Percentiles rank a stretch among this genome's conserved stretches.
These are phyloP conservation scores for Verticillium zaregamsianum DNA, from an alignment of 2,329 filamentous ascomycete genomes.

Conservation along the genomic window DNA sequence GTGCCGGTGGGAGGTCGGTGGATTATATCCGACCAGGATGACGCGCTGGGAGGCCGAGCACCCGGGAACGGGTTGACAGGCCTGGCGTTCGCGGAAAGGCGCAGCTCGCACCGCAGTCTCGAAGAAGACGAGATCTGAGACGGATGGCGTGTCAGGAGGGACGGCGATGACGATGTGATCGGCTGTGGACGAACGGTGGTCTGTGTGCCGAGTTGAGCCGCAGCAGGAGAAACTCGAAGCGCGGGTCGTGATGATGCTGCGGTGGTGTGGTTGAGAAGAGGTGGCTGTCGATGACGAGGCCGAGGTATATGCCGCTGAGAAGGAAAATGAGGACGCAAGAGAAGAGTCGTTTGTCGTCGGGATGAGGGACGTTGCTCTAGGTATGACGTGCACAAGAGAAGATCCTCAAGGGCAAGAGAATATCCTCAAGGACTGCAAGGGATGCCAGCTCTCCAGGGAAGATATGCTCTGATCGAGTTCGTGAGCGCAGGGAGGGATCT, in stretches of 20 bases:
- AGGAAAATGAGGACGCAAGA: neutral
- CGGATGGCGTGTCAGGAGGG: constrained; percentile 13
- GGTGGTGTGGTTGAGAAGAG: neutral
- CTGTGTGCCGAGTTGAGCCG: neutral
- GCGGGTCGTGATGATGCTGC: neutral
- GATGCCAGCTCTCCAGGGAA: neutral
- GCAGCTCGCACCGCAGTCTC: neutral
- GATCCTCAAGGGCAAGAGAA: neutral
- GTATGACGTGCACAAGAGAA: neutral
- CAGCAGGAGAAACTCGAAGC: neutral
- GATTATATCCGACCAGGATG: neutral
- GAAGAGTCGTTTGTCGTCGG: neutral
- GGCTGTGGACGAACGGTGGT: neutral
- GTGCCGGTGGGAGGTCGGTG: neutral
- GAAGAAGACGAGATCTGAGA: constrained; percentile 6
- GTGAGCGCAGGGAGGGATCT: neutral
- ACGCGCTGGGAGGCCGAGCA: neutral
- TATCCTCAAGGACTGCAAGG: neutral
- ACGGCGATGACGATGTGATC: neutral
- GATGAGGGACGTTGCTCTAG: neutral
- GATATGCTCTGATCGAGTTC: neutral
- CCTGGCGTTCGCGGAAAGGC: neutral
- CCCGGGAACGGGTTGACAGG: neutral
- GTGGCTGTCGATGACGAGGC: neutral
- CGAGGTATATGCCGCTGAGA: too few relatives aligned